Base-by-base conservation (phyloP, 2,329 filamentous ascomycete genomes). In the Zarea fungicola region DNA sequence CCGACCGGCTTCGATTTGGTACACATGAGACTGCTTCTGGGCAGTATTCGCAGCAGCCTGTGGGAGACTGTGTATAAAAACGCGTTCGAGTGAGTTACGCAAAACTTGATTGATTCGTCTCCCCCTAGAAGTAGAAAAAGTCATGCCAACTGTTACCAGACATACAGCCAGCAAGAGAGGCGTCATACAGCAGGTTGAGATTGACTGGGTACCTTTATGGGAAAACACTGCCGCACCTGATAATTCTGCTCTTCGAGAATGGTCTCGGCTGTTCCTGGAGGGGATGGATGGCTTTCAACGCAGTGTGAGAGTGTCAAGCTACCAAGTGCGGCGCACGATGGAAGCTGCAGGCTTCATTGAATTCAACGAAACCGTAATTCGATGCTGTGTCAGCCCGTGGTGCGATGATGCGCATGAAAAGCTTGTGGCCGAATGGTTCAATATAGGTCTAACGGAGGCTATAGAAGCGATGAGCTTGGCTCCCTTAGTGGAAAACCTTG, bases 181-280 rank as follows among this genome's bases (percentile, higher is more conserved):
- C 46, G 79, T 76, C 62, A 76, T 96, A 48, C 90, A 97, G 66
- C 89, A 95, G 56, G 80, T 95, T 42, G 92, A 97, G 64, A 85
- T 97, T 47, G 90, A 97, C 65, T 87, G 87, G 66, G 73, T 78
- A 42, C 89, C 89, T 16, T 81, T 81, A 45, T 86, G 82, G 60
- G 84, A 89, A 55, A 81, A 87, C 57, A 75, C 78, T 28, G 80
- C 80, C 1, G 67, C 87, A 14, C 74, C 78, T 9, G 55, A 67
- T 3, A 69, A 80, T 29, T 81, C 84, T 9, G 71, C 76, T 26
- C 70, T 92, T 14, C 67, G 72, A 35, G 70, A 80, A 56, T 96
- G 90, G 90, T 85, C 84, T 53, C 68, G 79, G 23, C 78, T 80
- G 50, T 70, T 95, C 49, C 74, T 81, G 40, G 75, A 80, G 49